Evolutionary conservation across 2,329 filamentous ascomycete genomes (phyloP).

Genomic region (Ceratocystis cacaofunesta): DNA sequence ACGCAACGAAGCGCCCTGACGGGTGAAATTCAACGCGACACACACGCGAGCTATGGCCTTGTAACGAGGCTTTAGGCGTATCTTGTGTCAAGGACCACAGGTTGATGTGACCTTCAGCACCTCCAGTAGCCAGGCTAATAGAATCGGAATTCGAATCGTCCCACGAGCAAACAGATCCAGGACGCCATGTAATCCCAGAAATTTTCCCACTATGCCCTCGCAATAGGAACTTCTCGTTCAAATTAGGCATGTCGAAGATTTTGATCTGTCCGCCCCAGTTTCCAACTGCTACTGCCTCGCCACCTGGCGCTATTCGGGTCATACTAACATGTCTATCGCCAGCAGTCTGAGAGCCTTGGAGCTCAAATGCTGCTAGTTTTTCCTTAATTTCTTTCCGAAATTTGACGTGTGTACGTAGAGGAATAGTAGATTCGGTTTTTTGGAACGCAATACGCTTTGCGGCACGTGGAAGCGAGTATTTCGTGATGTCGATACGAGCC

Average conservation of each 20-base stretch:
- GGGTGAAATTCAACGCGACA: conserved; percentile 92
- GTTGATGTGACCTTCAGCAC: conserved; percentile 73
- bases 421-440: conserved; percentile 66
- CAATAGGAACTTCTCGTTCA: conserved; percentile 61
- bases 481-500: conserved; percentile 64
- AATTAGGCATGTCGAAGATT: conserved; percentile 65
- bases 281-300: conserved; percentile 69
- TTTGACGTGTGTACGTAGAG: conserved; percentile 78
- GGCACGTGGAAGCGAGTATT: conserved; percentile 70
- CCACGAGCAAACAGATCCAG: conserved; percentile 59
- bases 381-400: conserved; percentile 84
- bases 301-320: conserved; percentile 76
- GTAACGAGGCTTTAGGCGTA: conserved; percentile 66
- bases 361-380: conserved; percentile 63
- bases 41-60: conserved; percentile 74
- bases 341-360: conserved; percentile 86
- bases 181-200: conserved; percentile 81
- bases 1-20: conserved; percentile 75
- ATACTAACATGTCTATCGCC: conserved; percentile 86
- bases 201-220: conserved; percentile 80
- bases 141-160: conserved; percentile 55
- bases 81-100: conserved; percentile 83
- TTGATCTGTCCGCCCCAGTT: conserved; percentile 89
- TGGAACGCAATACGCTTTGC: conserved; percentile 64
- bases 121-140: conserved; percentile 80